Evolutionary conservation across 2,329 filamentous ascomycete species (phyloP).

Genomic region (Penicillium sp.): DNA sequence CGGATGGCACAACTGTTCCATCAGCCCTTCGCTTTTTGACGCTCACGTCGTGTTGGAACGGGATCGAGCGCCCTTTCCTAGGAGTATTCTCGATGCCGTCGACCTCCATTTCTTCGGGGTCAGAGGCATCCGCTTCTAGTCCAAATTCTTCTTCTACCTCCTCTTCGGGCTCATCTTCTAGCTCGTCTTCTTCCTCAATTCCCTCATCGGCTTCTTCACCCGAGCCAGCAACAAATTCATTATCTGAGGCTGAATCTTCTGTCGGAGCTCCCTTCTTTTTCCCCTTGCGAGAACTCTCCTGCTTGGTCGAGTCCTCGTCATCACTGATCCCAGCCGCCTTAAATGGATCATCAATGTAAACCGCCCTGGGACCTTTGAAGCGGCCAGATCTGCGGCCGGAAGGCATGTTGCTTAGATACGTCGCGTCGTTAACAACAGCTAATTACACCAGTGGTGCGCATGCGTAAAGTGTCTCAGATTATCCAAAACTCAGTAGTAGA

Average conservation of each 20-base stretch:
- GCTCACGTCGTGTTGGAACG: conserved; percentile 1
- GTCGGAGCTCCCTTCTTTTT: conserved; percentile 18
- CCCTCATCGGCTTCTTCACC: conserved; percentile 21
- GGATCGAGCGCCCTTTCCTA: conserved; percentile 10
- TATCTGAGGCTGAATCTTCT: conserved; percentile 33
- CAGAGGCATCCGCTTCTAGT: conserved; percentile 21
- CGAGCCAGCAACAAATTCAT: conserved; percentile 34
- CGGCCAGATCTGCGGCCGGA: conserved; percentile 38
- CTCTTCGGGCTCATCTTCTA: conserved; percentile 23
- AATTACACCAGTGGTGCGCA: background rate
- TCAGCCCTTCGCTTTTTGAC: conserved; percentile 20
- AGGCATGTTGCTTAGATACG: conserved; percentile 23
- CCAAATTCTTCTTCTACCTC: conserved; percentile 20
- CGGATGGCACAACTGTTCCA: conserved; percentile 19
- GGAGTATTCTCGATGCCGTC: conserved; percentile 1
- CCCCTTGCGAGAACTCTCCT: conserved; percentile 1
- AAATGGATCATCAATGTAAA: conserved; percentile 40
- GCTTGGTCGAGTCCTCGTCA: conserved; percentile 26
- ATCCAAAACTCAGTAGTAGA: background rate
- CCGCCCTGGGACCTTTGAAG: conserved; percentile 30
- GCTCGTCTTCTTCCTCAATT: conserved; percentile 9
- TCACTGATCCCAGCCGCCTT: conserved; percentile 35
- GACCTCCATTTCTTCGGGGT: conserved; percentile 20
- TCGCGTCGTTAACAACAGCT: background rate
- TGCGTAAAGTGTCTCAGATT: background rate